These are phyloP conservation scores for Deinandra increscens DNA, from an alignment of 129 eudicot species.

Conservation along the genomic window DNA sequence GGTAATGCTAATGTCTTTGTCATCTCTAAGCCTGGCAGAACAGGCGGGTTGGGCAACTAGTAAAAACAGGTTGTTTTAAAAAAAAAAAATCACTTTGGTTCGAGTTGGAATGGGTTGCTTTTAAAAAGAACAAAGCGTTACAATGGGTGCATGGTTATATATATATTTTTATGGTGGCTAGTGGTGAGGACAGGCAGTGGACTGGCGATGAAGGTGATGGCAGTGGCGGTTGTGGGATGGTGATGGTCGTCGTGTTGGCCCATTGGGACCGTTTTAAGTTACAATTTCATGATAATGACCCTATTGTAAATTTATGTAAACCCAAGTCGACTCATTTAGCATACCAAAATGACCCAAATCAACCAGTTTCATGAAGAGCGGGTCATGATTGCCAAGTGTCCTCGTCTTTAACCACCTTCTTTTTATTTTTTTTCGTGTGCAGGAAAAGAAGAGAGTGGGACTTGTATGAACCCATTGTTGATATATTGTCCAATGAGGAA, in stretches of 20 bases:
- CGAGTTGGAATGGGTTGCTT: background rate
- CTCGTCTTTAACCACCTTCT: too few relatives aligned
- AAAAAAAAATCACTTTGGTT: background rate
- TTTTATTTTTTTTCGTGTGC: too few relatives aligned
- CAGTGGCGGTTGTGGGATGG: background rate
- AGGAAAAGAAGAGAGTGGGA: constrained; percentile 98
- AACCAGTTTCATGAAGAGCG: background rate
- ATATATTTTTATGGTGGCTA: background rate
- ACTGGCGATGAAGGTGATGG: background rate
- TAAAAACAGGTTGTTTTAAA: background rate
- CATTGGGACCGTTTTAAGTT: too few relatives aligned
- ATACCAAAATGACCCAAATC: background rate
- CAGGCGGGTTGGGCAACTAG: too few relatives aligned
- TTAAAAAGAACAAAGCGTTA: background rate
- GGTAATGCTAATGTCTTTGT: constrained; percentile 42
- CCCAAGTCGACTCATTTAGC: background rate
- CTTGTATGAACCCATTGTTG: constrained; percentile 82
- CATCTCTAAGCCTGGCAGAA: background rate
- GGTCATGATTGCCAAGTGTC: too few relatives aligned
- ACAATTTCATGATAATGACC: too few relatives aligned
- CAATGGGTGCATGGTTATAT: background rate
- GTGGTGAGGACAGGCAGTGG: background rate
- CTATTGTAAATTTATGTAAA: too few relatives aligned
- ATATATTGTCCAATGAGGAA: constrained; percentile 86
- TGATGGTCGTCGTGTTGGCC: too few relatives aligned